Evolutionary conservation across 345 rosid species (phyloP), one percentile per base, ranked within the genome.

Genomic region (Gossypioides kirkii): DNA sequence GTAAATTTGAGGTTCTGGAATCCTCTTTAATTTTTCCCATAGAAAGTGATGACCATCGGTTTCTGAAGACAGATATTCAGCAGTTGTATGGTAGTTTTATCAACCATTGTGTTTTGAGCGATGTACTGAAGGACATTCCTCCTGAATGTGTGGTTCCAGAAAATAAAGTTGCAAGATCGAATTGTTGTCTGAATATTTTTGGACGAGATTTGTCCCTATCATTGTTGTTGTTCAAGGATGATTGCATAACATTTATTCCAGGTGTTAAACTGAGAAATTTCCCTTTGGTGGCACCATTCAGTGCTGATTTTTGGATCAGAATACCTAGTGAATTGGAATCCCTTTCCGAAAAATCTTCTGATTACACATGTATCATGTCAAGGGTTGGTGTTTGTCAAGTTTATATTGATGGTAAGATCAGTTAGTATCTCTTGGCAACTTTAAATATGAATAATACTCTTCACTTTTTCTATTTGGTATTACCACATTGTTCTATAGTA

Each of bases 271-370:
- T 73, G 47, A 71, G 79, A 73, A 84, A 77, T 61, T 72, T 82
- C 75, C 56, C 82, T 53, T 80, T 94, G 73, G 84, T 88, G 70
- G 72, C 85, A 43, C 86, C 87, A 8, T 64, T 87, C 45, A 78
- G 77, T 84, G 96, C 86, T 58, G 94, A 91, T 76, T 77, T 87
- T 25, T 90, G 98, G 98, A 83, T 91, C 71, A 84, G 91, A 81
- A 80, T 94, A 78, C 94, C 97, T 47, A 76, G 81, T 73, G 84
- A 85, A 77, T 69, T 36, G 67, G 79, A 76, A 62, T 61, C 65
- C 16, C 12, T 50, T 52, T 41, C 59, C 74, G 81, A 69, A 58
- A 80, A 75, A 43, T 81, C 77, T 74, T 80, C 81, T 6, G 77
- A 75, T 73, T 62, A 81, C 69, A 76, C 77, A 23, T 85, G 93